A percentile compares a stretch with the other conserved stretches of the same genome.
These are phyloP conservation scores for Exophiala mesophila DNA, from an alignment of 2,329 filamentous ascomycete genomes.

Conservation along the genomic window DNA sequence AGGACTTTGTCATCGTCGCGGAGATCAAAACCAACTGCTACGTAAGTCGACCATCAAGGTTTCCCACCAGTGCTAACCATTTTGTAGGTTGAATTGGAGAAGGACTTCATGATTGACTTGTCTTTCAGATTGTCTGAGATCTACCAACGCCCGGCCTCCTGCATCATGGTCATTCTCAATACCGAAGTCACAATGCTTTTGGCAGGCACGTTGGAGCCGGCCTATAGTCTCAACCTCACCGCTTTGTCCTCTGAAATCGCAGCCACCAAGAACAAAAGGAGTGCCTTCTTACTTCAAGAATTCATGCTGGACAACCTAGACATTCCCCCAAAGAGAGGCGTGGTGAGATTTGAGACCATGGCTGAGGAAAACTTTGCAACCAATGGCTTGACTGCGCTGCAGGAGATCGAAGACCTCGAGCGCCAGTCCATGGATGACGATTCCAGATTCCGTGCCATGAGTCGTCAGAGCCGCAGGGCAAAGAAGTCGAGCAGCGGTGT, in stretches of 20 bases:
- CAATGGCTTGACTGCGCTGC: conserved; percentile 64
- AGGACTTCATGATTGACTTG: conserved; percentile 70
- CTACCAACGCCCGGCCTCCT: conserved; percentile 68
- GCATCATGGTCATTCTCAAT: conserved; percentile 69
- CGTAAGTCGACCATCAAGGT: conserved; percentile 39
- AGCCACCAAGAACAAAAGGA: conserved; percentile 73
- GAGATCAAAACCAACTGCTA: conserved; percentile 62
- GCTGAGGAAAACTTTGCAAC: conserved; percentile 67
- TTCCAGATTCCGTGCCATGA: conserved; percentile 36
- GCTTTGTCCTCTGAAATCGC: conserved; percentile 65
- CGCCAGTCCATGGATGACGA: conserved; percentile 40
- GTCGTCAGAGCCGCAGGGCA: conserved; percentile 31
- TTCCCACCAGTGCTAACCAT: conserved; percentile 19
- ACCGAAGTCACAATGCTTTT: conserved; percentile 72
- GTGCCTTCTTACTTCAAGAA: conserved; percentile 70
- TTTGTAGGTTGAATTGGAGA: conserved; percentile 61
- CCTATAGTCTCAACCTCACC: conserved; percentile 71
- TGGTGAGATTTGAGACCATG: conserved; percentile 67
- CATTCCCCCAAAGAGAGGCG: conserved; percentile 61
- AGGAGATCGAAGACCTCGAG: conserved; percentile 60
- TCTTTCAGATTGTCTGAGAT: conserved; percentile 67
- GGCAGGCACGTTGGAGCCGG: conserved; percentile 69
- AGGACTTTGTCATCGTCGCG: conserved; percentile 56
- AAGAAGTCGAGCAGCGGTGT: conserved; percentile 23
- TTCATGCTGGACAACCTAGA: conserved; percentile 67